Conservation (phyloP, 2,329 filamentous ascomycete genomes). For the Scytalidium sp. region DNA sequence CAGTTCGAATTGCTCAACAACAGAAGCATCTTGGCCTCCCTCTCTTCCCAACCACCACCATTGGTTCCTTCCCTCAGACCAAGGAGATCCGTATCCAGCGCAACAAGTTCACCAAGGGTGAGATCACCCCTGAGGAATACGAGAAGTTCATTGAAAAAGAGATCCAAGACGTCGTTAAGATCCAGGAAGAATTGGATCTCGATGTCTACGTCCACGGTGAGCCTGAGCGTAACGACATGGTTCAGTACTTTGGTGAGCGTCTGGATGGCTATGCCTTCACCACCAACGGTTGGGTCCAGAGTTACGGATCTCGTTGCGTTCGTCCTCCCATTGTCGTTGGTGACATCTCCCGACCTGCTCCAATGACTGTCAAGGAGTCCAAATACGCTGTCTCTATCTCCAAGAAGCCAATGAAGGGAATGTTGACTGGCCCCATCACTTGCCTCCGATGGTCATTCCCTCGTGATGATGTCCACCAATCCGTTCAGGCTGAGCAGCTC, state of each 20-base stretch:
- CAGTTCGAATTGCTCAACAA: constrained; percentile 80
- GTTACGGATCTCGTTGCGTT: constrained; percentile 96
- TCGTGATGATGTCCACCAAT: constrained; percentile 99
- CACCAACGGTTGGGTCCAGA: constrained; percentile 98
- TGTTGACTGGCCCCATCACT: constrained; percentile 98
- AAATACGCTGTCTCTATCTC: constrained; percentile 96
- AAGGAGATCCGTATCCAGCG: constrained; percentile 96
- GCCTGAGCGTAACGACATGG: constrained; percentile 99
- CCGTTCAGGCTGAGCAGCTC: constrained; percentile 97
- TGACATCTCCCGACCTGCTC: constrained; percentile 92
- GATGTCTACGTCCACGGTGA: constrained; percentile 98
- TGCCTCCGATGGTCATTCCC: constrained; percentile 99
- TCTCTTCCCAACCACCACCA: constrained; percentile 98
- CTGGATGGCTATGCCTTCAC: constrained; percentile 98
- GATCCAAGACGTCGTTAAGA: constrained; percentile 90
- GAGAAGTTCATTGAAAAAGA: constrained; percentile 99
- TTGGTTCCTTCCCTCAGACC: constrained; percentile 99
- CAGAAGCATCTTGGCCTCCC: constrained; percentile 91
- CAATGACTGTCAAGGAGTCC: constrained; percentile 99
- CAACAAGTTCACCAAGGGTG: constrained; percentile 98
- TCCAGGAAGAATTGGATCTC: constrained; percentile 96
- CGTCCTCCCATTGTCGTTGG: constrained; percentile 97
- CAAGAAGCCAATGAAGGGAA: constrained; percentile 99
- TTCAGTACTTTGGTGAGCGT: constrained; percentile 99
- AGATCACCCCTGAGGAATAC: constrained; percentile 89